These are phyloP conservation scores for Sungouiella blattae DNA, from an alignment of 805 yeast genomes.

Conservation along the genomic window DNA sequence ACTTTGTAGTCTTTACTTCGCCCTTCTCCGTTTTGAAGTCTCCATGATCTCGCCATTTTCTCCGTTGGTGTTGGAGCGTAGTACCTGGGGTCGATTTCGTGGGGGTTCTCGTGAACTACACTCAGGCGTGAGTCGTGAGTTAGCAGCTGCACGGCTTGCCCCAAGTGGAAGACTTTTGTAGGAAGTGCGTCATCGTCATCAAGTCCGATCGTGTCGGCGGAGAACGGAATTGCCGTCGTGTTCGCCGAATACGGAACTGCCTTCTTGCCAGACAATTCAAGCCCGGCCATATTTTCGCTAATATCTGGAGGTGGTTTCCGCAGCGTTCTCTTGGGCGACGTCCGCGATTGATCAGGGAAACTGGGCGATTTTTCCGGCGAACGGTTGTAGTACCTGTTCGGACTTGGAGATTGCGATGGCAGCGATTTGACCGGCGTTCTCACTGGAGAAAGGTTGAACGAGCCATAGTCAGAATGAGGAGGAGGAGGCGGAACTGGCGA, in stretches of 20 bases:
- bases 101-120: constrained; percentile 7
- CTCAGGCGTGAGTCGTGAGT: constrained; percentile 13
- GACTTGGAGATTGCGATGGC: no score
- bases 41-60: constrained; percentile 24
- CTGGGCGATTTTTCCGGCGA: neutral
- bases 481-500: constrained; percentile 26
- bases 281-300: neutral
- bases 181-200: constrained; percentile 30
- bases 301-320: constrained; percentile 16
- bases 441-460: neutral
- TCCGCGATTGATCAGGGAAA: neutral
- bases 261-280: no score
- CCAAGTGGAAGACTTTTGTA: constrained; percentile 34
- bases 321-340: constrained; percentile 1
- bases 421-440: neutral
- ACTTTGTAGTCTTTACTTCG: constrained; percentile 19
- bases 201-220: constrained; percentile 40
- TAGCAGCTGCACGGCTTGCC: constrained; percentile 30
- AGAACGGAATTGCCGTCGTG: constrained; percentile 34
- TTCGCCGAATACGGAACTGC: no score
- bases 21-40: constrained; percentile 20
- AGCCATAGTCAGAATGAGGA: constrained; percentile 15
- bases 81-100: constrained; percentile 29
- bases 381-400: neutral
- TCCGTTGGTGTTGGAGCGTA: constrained; percentile 50